Base-by-base conservation (phyloP, 1,284 basidiomycete species). In the Schizophyllum commune region DNA sequence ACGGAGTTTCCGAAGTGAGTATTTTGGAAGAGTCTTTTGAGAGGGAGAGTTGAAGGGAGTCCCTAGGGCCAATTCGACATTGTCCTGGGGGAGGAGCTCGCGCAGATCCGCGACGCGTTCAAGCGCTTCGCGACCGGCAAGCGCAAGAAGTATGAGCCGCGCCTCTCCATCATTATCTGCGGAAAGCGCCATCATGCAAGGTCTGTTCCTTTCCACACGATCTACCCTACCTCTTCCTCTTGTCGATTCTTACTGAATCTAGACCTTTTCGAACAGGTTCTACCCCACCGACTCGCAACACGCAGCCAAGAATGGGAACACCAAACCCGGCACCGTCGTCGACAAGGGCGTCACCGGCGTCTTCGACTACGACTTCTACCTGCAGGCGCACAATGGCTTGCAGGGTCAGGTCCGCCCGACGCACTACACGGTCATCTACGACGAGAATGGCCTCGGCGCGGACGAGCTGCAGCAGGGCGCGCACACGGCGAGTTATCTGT, bases 131-230 rank as follows among this genome's bases (percentile, higher is more conserved):
- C 72, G 19, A 70, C 77, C 5, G 39, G 13, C 39, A 70, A 73
- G 56, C 76, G 72, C 15, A 74, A 73, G 52, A 64, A 72, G 1
- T 91, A 89, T 68, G 70, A 71, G 20, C 91, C 89, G 0, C 77
- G 79, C 56, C 68, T 93, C 8, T 85, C 86, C 7, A 89, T 91
- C 67, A 75, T 89, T 63, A 80, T 92, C 59, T 91, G 88, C 68
- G 88, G 88, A 7, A 93, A 92, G 71, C 83, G 90, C 0, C 91
- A 93, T 68, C 83, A 92, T 67, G 85, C 89, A 0, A 81, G 81
- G 65, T 85, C 59, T 54, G 62, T 60, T 32, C 11, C 22, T 19
- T 13, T 66, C 15, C 39, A 4, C 39, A 2, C 9, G 2, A 9
- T 67, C 63, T 32, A 52, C 11, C 60, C 64, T 11, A 65, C 65